These are phyloP conservation scores for Nicotiana attenuata DNA, from an alignment of 257 asterid genomes.

Conservation along the genomic window DNA sequence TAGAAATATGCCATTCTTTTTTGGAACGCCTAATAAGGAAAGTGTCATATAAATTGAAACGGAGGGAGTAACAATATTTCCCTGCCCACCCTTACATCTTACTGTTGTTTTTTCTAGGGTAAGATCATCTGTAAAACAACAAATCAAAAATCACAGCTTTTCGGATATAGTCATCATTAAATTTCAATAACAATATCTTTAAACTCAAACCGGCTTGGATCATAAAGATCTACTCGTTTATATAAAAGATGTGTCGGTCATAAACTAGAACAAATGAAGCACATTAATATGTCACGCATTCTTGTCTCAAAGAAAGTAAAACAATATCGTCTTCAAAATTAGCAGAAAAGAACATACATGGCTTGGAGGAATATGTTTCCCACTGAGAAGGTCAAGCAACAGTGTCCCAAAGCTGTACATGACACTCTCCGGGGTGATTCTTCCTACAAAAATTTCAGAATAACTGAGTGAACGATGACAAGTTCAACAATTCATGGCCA, in stretches of 20 bases:
- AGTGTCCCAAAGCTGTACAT: constrained; percentile 92
- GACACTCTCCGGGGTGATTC: constrained; percentile 88
- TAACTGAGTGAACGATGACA: not conserved
- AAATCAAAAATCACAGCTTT: not conserved
- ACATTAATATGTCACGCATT: not conserved
- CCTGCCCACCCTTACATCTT: not conserved
- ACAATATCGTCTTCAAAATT: constrained; percentile 6
- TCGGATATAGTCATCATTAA: not conserved
- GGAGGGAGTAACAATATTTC: not conserved
- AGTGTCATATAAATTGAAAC: too few relatives aligned
- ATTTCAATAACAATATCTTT: not conserved
- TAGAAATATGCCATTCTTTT: too few relatives aligned
- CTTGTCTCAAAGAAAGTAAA: constrained; percentile 11
- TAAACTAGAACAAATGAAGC: not conserved
- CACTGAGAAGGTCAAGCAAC: constrained; percentile 92
- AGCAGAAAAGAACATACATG: constrained; percentile 54
- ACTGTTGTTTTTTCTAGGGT: not conserved
- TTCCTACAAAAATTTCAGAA: constrained; percentile 42
- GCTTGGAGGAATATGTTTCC: constrained; percentile 95
- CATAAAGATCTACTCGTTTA: not conserved
- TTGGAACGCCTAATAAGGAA: too few relatives aligned
- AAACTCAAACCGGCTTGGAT: not conserved
- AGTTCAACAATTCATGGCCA: not conserved
- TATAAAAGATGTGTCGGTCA: not conserved
- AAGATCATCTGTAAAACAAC: not conserved